phyloP scores from a whole-genome alignment of 768 basidiomycete genomes.

The Coprinellus micaceus region DNA sequence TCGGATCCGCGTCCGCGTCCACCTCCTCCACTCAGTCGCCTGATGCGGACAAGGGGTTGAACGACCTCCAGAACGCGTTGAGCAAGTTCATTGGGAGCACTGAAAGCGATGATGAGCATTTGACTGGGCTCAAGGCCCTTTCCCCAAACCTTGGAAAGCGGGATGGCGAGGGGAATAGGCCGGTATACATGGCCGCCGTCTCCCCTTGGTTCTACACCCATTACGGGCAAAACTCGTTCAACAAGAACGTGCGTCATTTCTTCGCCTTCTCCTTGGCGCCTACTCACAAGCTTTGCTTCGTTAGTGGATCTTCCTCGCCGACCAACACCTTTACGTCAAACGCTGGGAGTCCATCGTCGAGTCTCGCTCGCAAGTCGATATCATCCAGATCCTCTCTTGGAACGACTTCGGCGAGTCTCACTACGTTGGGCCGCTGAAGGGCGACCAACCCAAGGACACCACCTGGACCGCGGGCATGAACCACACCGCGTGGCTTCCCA shows the following conservation, averaged over 20 bases:
- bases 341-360: slow-evolving; percentile 66
- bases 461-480: slow-evolving; percentile 69
- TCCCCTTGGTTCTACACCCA: slow-evolving; percentile 83
- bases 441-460: slow-evolving; percentile 67
- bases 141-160: slow-evolving; percentile 20
- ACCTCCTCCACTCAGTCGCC: no score
- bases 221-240: slow-evolving; percentile 59
- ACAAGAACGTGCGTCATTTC: slow-evolving; percentile 59
- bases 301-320: slow-evolving; percentile 62
- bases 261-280: not conserved
- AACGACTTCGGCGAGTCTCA: slow-evolving; percentile 79
- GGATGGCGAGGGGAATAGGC: slow-evolving; percentile 24
- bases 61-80: slow-evolving; percentile 23
- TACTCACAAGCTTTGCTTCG: not conserved
- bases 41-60: slow-evolving; percentile 6
- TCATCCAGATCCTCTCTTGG: slow-evolving; percentile 63
- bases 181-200: slow-evolving; percentile 48
- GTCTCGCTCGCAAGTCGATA: slow-evolving; percentile 53
- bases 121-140: slow-evolving; percentile 38
- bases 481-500: slow-evolving; percentile 57
- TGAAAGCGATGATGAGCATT: slow-evolving; percentile 52
- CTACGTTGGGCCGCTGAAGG: slow-evolving; percentile 76
- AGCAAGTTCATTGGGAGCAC: slow-evolving; percentile 44
- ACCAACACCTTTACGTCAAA: slow-evolving; percentile 61
- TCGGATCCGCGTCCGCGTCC: not conserved